Evolutionary conservation across 2,329 filamentous ascomycete species (phyloP), one percentile per base, ranked within the genome.

Genomic region (Sphaerulina musiva): DNA sequence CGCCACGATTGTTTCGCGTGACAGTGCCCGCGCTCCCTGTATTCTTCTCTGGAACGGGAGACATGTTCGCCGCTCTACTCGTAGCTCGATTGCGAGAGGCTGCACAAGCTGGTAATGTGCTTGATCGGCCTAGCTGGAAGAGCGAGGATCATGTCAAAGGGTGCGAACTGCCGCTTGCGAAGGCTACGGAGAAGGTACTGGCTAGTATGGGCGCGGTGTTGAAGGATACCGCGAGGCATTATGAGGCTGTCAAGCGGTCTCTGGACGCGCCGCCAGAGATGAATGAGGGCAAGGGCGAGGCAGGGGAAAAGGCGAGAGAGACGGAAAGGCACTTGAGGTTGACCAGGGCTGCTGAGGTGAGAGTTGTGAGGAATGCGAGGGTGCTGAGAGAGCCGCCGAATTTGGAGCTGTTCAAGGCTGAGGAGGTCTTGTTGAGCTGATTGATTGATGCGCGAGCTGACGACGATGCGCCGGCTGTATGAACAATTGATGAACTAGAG

Each of bases 41-140:
- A 73, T 95, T 93, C 77, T 98, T 97, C 73, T 90, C 87, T 64
- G 93, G 93, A 40, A 97, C 95, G 0, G 93, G 93, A 45, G 93
- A 98, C 74, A 96, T 98, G 92, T 97, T 98, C 68, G 92, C 90
- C 31, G 92, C 92, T 6, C 78, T 98, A 44, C 90, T 89, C 68
- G 83, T 95, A 1, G 88, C 88, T 40, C 84, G 92, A 31, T 83
- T 98, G 66, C 85, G 92, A 54, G 89, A 97, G 75, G 90, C 89
- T 26, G 86, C 89, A 1, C 72, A 75, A 49, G 73, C 72, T 2
- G 74, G 74, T 0, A 67, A 67, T 59, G 72, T 95, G 3, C 71
- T 76, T 12, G 68, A 74, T 6, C 80, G 72, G 2, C 71, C 74
- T 5, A 83, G 83, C 57, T 98, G 93, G 93, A 74, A 87, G 46